phyloP scores from a whole-genome alignment of 2,329 filamentous ascomycete genomes.

The Cylindrodendrum hubeiense region DNA sequence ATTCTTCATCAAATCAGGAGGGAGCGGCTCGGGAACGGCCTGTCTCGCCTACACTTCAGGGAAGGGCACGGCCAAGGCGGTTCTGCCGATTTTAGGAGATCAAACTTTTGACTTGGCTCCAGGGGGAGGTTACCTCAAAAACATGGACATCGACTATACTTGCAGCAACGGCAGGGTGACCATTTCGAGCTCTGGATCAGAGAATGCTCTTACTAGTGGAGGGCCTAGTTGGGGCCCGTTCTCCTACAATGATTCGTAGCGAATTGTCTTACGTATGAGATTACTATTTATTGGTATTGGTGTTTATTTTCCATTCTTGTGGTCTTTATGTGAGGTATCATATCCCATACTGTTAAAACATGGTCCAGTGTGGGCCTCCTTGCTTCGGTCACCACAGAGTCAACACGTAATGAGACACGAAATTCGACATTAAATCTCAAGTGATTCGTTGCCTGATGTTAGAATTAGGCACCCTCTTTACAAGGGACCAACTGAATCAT shows the following conservation, averaged over 20 bases:
- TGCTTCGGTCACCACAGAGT: not conserved
- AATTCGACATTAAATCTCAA: too few relatives aligned
- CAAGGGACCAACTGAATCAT: too few relatives aligned
- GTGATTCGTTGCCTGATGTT: too few relatives aligned
- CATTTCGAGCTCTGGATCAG: not conserved
- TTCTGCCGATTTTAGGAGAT: not conserved
- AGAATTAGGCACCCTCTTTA: too few relatives aligned
- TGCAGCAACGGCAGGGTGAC: constrained; percentile 2
- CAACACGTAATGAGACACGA: too few relatives aligned
- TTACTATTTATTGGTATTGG: not conserved
- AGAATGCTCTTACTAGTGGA: not conserved
- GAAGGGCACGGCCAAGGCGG: constrained; percentile 3
- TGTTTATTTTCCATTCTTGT: not conserved
- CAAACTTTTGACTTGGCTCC: constrained; percentile 12
- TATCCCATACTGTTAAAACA: not conserved
- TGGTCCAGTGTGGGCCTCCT: not conserved
- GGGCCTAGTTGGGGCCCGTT: constrained; percentile 16
- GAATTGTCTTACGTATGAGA: not conserved
- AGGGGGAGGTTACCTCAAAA: constrained; percentile 13
- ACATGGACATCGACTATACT: constrained; percentile 17
- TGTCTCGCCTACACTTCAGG: constrained; percentile 15
- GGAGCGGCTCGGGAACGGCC: constrained; percentile 4
- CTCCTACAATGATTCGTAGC: constrained; percentile 14
- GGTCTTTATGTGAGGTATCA: not conserved
- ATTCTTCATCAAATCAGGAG: constrained; percentile 13